Percentiles rank a stretch among this genome's conserved stretches.
phyloP scores from a whole-genome alignment of 23 red algal genomes.

The Cyanidiococcus yangmingshanensis region DNA sequence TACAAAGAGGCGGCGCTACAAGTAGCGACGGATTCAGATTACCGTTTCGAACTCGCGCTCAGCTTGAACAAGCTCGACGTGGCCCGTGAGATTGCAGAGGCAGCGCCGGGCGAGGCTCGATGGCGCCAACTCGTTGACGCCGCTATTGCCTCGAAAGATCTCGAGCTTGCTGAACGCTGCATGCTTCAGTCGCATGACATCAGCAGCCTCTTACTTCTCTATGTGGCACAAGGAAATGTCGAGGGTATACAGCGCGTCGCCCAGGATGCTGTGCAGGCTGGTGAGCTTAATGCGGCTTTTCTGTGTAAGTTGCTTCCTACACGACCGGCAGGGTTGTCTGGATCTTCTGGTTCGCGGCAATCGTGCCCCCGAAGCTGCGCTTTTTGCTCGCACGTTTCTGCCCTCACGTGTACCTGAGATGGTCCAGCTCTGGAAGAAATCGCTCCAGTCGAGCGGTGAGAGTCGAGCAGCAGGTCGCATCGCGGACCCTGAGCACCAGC shows the following conservation, averaged over 20 bases:
- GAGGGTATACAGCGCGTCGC: conserved; percentile 44
- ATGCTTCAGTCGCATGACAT: conserved; percentile 65
- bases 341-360: conserved; percentile 46
- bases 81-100: conserved; percentile 57
- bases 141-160: conserved; percentile 58
- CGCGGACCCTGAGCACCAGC: conserved; percentile 58
- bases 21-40: conserved; percentile 87
- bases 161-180: conserved; percentile 66
- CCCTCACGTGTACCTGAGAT: conserved; percentile 41
- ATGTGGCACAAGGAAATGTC: conserved; percentile 43
- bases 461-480: conserved; percentile 62
- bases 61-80: conserved; percentile 57
- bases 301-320: conserved; percentile 45
- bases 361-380: conserved; percentile 70
- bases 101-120: conserved; percentile 61
- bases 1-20: conserved; percentile 65
- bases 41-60: conserved; percentile 85
- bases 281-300: conserved; percentile 87
- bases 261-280: conserved; percentile 32
- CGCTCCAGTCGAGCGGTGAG: conserved; percentile 47
- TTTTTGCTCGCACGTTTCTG: conserved; percentile 77
- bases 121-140: conserved; percentile 77
- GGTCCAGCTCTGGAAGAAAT: conserved; percentile 62
- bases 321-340: conserved; percentile 53
- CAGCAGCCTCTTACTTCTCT: conserved; percentile 58